A percentile compares a stretch with the other conserved stretches of the same genome.
Evolutionary conservation across 2,329 filamentous ascomycete species (phyloP).

Genomic region (Epichloe baconii): DNA sequence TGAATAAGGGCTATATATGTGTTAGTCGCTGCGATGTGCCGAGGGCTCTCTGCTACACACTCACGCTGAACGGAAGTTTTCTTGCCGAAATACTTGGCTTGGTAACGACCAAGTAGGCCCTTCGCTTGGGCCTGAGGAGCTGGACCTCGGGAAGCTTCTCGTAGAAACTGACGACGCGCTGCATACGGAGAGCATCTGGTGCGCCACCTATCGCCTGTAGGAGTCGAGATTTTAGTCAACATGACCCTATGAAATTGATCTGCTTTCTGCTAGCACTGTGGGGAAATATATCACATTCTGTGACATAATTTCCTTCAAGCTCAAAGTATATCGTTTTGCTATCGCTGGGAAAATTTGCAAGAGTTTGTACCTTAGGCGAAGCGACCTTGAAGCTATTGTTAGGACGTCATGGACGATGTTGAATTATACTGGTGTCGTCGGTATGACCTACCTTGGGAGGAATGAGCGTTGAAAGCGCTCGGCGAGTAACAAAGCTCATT

Average conservation of each 20-base stretch:
- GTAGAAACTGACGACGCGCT: conserved; percentile 97
- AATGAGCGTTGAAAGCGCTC: conserved; percentile 94
- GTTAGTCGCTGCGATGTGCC: conserved; percentile 15
- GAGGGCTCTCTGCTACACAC: conserved; percentile 41
- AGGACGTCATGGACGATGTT: conserved; percentile 11
- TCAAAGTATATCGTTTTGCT: too few relatives aligned
- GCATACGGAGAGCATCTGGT: conserved; percentile 94
- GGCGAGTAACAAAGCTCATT: conserved; percentile 88
- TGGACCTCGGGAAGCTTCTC: conserved; percentile 86
- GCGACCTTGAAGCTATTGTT: conserved; percentile 45
- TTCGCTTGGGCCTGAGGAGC: conserved; percentile 73
- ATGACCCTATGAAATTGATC: neutral
- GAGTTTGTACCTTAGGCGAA: conserved; percentile 57
- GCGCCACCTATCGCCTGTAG: conserved; percentile 81
- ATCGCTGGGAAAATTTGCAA: neutral
- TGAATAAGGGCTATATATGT: conserved; percentile 65
- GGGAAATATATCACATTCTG: neutral
- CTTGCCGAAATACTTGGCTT: conserved; percentile 88
- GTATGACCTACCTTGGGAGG: conserved; percentile 74
- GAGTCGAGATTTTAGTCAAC: conserved; percentile 22
- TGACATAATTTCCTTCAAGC: neutral
- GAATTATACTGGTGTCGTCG: neutral
- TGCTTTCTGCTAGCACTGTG: neutral
- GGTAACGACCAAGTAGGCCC: conserved; percentile 80
- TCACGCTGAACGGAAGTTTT: conserved; percentile 82